Evolutionary conservation across 129 eudicot species (phyloP).

Genomic region (Flaveria ramosissima): DNA sequence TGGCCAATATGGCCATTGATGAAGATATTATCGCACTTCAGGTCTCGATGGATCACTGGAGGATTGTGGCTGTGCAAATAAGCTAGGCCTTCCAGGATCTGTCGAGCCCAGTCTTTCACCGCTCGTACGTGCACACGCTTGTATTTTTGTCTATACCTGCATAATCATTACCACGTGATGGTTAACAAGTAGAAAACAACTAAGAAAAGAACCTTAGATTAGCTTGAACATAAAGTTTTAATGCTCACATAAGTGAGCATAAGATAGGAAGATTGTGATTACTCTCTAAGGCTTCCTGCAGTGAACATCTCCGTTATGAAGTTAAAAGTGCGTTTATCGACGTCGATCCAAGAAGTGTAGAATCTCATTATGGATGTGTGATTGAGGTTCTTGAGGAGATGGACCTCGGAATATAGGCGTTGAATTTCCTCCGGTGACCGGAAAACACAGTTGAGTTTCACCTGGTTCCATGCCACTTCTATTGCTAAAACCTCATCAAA

Average conservation of each 20-base stretch:
- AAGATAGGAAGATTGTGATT: slow-evolving; percentile 23
- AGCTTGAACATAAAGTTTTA: no score
- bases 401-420: slow-evolving; percentile 67
- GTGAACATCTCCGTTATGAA: slow-evolving; percentile 74
- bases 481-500: slow-evolving; percentile 65
- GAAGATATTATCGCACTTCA: slow-evolving; percentile 69
- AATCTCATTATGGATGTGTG: slow-evolving; percentile 57
- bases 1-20: slow-evolving; percentile 70
- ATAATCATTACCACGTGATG: not conserved
- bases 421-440: slow-evolving; percentile 59
- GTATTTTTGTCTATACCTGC: slow-evolving; percentile 61
- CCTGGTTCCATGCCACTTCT: slow-evolving; percentile 82
- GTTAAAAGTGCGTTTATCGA: slow-evolving; percentile 52
- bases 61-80: slow-evolving; percentile 62
- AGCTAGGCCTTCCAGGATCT: slow-evolving; percentile 58
- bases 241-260: not conserved
- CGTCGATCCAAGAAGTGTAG: slow-evolving; percentile 59
- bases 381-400: slow-evolving; percentile 62
- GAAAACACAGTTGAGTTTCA: slow-evolving; percentile 48
- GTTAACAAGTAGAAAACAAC: no score
- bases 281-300: slow-evolving; percentile 74
- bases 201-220: no score
- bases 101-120: slow-evolving; percentile 65
- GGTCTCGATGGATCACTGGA: slow-evolving; percentile 71
- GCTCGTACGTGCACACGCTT: slow-evolving; percentile 52